A percentile compares a stretch with the other conserved stretches of the same genome.
phyloP scores from a whole-genome alignment of 2,329 filamentous ascomycete species.

The Chalara sp. region DNA sequence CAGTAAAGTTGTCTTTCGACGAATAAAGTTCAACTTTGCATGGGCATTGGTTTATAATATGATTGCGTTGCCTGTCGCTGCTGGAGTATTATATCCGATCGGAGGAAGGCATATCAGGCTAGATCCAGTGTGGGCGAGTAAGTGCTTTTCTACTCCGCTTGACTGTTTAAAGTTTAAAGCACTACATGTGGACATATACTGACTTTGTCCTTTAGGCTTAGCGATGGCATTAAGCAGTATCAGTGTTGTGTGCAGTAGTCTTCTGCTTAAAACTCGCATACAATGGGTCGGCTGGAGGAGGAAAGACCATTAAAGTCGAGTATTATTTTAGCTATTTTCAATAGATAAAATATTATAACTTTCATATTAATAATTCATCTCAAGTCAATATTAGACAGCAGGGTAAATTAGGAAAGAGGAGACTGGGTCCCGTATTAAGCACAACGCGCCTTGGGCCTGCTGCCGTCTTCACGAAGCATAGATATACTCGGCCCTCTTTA shows the following conservation, averaged over 20 bases:
- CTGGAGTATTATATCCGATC: constrained; percentile 57
- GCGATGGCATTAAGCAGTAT: constrained; percentile 92
- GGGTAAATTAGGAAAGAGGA: too few relatives aligned
- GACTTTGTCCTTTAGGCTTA: constrained; percentile 32
- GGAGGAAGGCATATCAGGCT: constrained; percentile 52
- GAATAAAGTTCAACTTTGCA: constrained; percentile 28
- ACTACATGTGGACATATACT: too few relatives aligned
- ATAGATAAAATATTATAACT: too few relatives aligned
- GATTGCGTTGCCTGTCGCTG: constrained; percentile 57
- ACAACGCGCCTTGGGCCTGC: too few relatives aligned
- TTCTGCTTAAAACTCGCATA: constrained; percentile 50
- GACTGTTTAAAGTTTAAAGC: too few relatives aligned
- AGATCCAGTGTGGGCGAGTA: constrained; percentile 76
- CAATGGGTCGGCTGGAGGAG: constrained; percentile 27
- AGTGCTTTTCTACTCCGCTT: background rate
- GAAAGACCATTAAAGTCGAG: background rate
- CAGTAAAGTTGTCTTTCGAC: background rate
- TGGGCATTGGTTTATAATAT: constrained; percentile 64
- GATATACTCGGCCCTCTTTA: too few relatives aligned
- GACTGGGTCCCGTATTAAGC: too few relatives aligned
- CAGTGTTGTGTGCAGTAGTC: constrained; percentile 77
- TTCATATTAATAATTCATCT: too few relatives aligned
- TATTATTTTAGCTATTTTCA: too few relatives aligned
- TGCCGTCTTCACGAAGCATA: too few relatives aligned
- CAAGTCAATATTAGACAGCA: too few relatives aligned